Conservation (phyloP, 2,329 filamentous ascomycete species). For the Chrysoporthe austroafricana region DNA sequence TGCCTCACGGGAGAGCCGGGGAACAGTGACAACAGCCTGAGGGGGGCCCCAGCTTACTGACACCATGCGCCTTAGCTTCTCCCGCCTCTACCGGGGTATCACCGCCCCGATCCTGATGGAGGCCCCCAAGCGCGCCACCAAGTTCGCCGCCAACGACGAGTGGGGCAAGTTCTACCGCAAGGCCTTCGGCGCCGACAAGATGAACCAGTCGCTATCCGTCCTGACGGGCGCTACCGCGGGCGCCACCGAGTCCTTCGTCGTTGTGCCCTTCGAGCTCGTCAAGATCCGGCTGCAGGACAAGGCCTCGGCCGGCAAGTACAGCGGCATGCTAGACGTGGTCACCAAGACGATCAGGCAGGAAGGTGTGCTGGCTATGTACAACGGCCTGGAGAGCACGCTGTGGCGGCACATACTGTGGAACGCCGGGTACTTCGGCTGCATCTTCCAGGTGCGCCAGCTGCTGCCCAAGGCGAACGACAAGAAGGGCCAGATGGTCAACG, state of each 20-base stretch:
- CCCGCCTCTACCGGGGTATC: slow-evolving; percentile 93
- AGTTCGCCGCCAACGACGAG: slow-evolving; percentile 98
- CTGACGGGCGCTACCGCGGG: slow-evolving; percentile 94
- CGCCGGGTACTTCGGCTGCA: slow-evolving; percentile 95
- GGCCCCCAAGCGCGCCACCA: slow-evolving; percentile 87
- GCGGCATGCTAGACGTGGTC: slow-evolving; percentile 78
- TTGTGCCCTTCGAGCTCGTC: slow-evolving; percentile 97
- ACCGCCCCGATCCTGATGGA: slow-evolving; percentile 94
- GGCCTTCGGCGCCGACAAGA: slow-evolving; percentile 80
- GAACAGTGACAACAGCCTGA: not conserved
- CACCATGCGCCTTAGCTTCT: slow-evolving; percentile 60
- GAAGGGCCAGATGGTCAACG: slow-evolving; percentile 79
- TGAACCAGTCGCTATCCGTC: slow-evolving; percentile 89
- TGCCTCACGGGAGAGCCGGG: not conserved
- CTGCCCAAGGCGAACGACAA: slow-evolving; percentile 83
- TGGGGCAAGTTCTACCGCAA: slow-evolving; percentile 96
- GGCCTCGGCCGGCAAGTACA: slow-evolving; percentile 87
- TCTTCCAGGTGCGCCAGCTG: slow-evolving; percentile 91
- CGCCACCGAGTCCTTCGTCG: slow-evolving; percentile 94
- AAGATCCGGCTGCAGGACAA: slow-evolving; percentile 98
- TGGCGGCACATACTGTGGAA: slow-evolving; percentile 90
- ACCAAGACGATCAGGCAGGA: slow-evolving; percentile 82
- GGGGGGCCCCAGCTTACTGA: not conserved
- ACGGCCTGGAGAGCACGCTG: slow-evolving; percentile 93
- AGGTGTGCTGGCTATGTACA: slow-evolving; percentile 87